These are phyloP conservation scores for Monosporascus sp. DNA, from an alignment of 2,329 filamentous ascomycete genomes.

Conservation along the genomic window DNA sequence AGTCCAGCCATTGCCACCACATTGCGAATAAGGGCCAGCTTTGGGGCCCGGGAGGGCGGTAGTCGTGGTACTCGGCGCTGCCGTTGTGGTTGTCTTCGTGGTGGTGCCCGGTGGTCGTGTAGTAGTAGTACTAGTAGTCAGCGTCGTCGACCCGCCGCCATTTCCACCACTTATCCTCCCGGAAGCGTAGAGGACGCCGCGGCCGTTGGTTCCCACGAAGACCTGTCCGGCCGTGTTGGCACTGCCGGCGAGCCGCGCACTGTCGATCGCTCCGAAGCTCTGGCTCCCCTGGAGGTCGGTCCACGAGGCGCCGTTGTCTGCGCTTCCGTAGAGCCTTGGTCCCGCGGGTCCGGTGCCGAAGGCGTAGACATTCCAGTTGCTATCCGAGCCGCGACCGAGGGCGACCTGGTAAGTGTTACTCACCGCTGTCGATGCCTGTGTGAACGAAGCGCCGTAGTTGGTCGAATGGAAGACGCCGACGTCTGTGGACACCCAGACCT, in stretches of 20 bases:
- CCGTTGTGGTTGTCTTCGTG: too few relatives aligned
- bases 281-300: slow-evolving; percentile 41
- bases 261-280: slow-evolving; percentile 39
- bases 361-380: slow-evolving; percentile 41
- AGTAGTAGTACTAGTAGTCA: too few relatives aligned
- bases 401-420: slow-evolving; percentile 37
- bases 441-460: slow-evolving; percentile 44
- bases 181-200: slow-evolving; percentile 37
- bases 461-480: slow-evolving; percentile 48
- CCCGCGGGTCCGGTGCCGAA: slow-evolving; percentile 39
- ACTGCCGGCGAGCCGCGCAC: slow-evolving; percentile 36
- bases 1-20: too few relatives aligned
- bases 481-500: slow-evolving; percentile 54
- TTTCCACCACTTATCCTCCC: slow-evolving; percentile 7
- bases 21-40: too few relatives aligned
- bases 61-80: too few relatives aligned
- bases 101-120: too few relatives aligned
- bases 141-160: too few relatives aligned
- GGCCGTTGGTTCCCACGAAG: slow-evolving; percentile 46
- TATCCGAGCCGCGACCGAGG: slow-evolving; percentile 34
- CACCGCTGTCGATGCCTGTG: slow-evolving; percentile 29
- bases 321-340: slow-evolving; percentile 38
- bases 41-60: too few relatives aligned
- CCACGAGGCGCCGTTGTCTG: slow-evolving; percentile 38
- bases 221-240: slow-evolving; percentile 39